A percentile compares a stretch with the other conserved stretches of the same genome.
These are phyloP conservation scores for Hibiscus trionum DNA, from an alignment of 345 rosid species.

Conservation along the genomic window DNA sequence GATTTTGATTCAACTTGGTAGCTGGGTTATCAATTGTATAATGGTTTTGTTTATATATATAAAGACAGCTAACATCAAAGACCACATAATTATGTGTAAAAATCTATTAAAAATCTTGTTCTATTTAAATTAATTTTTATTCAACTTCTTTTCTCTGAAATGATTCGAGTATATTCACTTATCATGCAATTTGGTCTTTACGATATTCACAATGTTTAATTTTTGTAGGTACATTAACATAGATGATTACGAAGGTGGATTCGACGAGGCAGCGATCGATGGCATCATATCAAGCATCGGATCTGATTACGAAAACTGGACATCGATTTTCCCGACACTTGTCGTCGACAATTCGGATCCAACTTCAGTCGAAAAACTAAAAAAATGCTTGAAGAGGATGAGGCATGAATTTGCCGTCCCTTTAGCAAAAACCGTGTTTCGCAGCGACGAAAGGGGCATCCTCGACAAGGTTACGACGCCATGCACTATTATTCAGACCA, in stretches of 20 bases:
- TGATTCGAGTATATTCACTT: background rate
- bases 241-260: constrained; percentile 64
- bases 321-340: constrained; percentile 29
- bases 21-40: background rate
- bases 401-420: constrained; percentile 49
- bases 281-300: constrained; percentile 33
- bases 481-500: constrained; percentile 49
- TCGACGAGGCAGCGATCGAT: constrained; percentile 31
- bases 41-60: background rate
- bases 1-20: background rate
- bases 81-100: background rate
- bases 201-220: background rate
- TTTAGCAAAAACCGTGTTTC: constrained; percentile 53
- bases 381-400: constrained; percentile 24
- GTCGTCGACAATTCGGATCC: constrained; percentile 39
- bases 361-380: constrained; percentile 20
- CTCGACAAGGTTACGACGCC: constrained; percentile 43
- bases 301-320: constrained; percentile 47
- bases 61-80: background rate
- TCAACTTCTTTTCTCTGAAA: background rate
- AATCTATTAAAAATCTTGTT: too few species aligned
- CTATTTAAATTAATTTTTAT: too few species aligned
- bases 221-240: constrained; percentile 41
- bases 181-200: background rate
- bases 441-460: constrained; percentile 43